Base-by-base conservation (phyloP, 768 basidiomycete species). In the Lactarius evosmus region DNA sequence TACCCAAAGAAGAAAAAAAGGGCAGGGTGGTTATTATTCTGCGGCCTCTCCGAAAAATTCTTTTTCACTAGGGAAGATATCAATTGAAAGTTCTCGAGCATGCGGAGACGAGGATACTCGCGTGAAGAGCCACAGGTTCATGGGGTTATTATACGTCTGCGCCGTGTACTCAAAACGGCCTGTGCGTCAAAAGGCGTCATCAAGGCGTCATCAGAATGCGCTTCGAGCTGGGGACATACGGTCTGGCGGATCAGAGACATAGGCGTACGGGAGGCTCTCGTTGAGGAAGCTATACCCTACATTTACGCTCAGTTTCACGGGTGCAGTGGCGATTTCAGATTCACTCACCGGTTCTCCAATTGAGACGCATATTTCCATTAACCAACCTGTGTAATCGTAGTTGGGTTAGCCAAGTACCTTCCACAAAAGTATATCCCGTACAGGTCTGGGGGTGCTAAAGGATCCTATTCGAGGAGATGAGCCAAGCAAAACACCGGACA, bases 391-490 rank as follows among this genome's bases (percentile, higher is more conserved):
- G 19, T 7, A 25, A 46, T 29, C 27, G 36, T 17, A 14, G 14
- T 57, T 22, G 8, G 41, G 41, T 46, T 29, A 58, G 25, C 40
- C 14, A 17, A 44, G 12, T 7, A 8, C 16, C 11, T 58, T 58
- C 40, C 51, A 30, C 16, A 17, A 19, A 8, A 25, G 30, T 16
- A 52, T 17, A 17, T 8, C 27, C 17, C 75, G 60, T 58, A 75
- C 75, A 77, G 52, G 44, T 77, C 75, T 51, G 75, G 75, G n/a
- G 75, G 75, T 4, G 75, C 75, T 46, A 74, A 40, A 5, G 75
- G 71, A 56, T 77, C 74, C 73, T 74, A 55, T 14, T 34, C 1
- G 29, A 22, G 29, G 34, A 8, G 16, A 40, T 52, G 17, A 64
- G 56, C 27, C 14, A 22, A n/a, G 33, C 7, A 7, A 56, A 9